These are phyloP conservation scores for Populus hybrid DNA, from an alignment of 441 rosid species.

Conservation along the genomic window DNA sequence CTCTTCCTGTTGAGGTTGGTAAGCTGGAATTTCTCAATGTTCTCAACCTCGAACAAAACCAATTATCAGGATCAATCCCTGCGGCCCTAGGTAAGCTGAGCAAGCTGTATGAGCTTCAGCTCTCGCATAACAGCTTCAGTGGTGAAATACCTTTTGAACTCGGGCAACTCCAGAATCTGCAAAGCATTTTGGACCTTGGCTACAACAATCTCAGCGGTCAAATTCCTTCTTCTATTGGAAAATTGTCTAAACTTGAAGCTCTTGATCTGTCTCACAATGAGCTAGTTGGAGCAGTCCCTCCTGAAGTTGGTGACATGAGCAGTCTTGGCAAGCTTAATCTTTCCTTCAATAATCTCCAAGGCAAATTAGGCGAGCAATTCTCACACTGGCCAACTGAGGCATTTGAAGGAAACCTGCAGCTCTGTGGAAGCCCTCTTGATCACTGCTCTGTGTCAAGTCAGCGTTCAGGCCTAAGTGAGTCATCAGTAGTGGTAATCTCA, in stretches of 20 bases:
- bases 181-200: slow-evolving; percentile 67
- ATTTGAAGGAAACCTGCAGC: slow-evolving; percentile 58
- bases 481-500: slow-evolving; percentile 48
- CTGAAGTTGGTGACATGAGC: slow-evolving; percentile 56
- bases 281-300: slow-evolving; percentile 62
- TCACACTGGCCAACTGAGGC: slow-evolving; percentile 66
- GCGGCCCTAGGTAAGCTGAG: slow-evolving; percentile 55
- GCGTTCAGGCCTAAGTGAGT: slow-evolving; percentile 38
- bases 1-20: slow-evolving; percentile 55
- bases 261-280: slow-evolving; percentile 80
- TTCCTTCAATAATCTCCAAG: slow-evolving; percentile 65
- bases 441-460: slow-evolving; percentile 35
- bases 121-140: slow-evolving; percentile 59
- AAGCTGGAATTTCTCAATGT: slow-evolving; percentile 54
- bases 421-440: slow-evolving; percentile 71
- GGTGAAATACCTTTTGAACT: slow-evolving; percentile 63
- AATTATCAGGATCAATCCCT: slow-evolving; percentile 64
- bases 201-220: slow-evolving; percentile 60
- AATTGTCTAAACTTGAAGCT: slow-evolving; percentile 59
- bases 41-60: slow-evolving; percentile 54
- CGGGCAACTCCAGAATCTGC: slow-evolving; percentile 70
- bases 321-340: slow-evolving; percentile 73
- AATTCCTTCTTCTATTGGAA: slow-evolving; percentile 63
- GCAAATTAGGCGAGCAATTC: slow-evolving; percentile 58
- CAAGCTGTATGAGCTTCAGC: slow-evolving; percentile 62